Conservation (phyloP, 257 asterid genomes). For the Capsicum rhomboideum region DNA sequence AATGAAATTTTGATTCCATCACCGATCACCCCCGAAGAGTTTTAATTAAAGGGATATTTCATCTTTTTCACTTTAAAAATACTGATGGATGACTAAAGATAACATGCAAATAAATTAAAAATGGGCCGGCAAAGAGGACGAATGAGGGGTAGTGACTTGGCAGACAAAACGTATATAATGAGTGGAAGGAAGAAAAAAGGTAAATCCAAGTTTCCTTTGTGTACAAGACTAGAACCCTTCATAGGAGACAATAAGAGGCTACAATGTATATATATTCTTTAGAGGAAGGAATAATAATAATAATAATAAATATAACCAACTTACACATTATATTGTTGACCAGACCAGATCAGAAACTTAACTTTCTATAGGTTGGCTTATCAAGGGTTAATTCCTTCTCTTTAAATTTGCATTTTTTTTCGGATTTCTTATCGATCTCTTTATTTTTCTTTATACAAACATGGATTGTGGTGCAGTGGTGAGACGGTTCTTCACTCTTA, state of each 20-base stretch:
- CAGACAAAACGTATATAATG: neutral
- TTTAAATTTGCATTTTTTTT: neutral
- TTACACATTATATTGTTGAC: conserved; percentile 22
- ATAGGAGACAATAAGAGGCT: conserved; percentile 44
- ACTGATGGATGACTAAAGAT: neutral
- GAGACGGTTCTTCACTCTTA: too few relatives aligned
- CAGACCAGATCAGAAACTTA: conserved; percentile 3
- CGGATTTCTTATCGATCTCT: neutral
- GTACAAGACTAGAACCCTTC: conserved; percentile 32
- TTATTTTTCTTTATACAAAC: conserved; percentile 25
- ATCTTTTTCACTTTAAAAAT: neutral
- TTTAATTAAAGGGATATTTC: neutral
- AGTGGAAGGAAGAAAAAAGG: neutral
- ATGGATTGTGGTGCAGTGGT: too few relatives aligned
- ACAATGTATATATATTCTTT: conserved; percentile 37
- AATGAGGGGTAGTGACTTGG: neutral
- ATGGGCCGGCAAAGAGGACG: neutral
- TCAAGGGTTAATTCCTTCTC: neutral
- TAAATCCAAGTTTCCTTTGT: conserved; percentile 28
- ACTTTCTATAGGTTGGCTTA: conserved; percentile 6
- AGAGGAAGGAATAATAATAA: conserved; percentile 11
- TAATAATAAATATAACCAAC: neutral
- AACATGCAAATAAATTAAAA: neutral
- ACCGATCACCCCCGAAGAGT: too few relatives aligned
- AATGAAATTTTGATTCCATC: too few relatives aligned